Conservation (phyloP, 2,329 filamentous ascomycete genomes). For the Diaporthe humulicola region DNA sequence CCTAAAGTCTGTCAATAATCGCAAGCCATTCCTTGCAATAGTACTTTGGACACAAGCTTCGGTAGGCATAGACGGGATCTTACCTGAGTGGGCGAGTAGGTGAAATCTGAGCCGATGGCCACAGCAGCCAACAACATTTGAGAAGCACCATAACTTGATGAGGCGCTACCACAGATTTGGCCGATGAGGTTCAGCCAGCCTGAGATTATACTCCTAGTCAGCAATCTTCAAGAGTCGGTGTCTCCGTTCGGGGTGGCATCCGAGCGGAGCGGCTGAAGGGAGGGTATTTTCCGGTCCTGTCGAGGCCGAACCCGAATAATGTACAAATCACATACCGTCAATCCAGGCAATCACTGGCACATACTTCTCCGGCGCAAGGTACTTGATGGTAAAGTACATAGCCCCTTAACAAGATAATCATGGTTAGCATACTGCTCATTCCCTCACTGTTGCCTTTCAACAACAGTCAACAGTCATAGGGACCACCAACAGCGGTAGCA, state of each 20-base stretch:
- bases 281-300: neutral
- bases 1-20: constrained; percentile 35
- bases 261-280: neutral
- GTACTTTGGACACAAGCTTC: too few relatives aligned
- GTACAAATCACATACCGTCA: constrained; percentile 43
- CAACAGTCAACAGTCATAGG: neutral
- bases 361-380: constrained; percentile 61
- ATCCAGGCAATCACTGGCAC: constrained; percentile 65
- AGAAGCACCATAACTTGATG: constrained; percentile 66
- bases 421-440: neutral
- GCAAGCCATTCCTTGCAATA: fast-evolving
- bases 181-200: constrained; percentile 64
- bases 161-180: constrained; percentile 64
- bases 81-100: constrained; percentile 55
- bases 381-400: constrained; percentile 68
- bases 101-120: constrained; percentile 60
- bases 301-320: neutral
- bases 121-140: constrained; percentile 67
- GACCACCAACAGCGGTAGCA: constrained; percentile 40
- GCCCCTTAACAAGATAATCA: constrained; percentile 46
- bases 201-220: constrained; percentile 40
- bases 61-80: neutral
- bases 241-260: too few relatives aligned
- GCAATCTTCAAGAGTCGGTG: neutral
- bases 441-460: neutral